Evolutionary conservation across 2,329 filamentous ascomycete genomes (phyloP), one percentile per base, ranked within the genome.

Genomic region (Colletotrichum tropicicola): DNA sequence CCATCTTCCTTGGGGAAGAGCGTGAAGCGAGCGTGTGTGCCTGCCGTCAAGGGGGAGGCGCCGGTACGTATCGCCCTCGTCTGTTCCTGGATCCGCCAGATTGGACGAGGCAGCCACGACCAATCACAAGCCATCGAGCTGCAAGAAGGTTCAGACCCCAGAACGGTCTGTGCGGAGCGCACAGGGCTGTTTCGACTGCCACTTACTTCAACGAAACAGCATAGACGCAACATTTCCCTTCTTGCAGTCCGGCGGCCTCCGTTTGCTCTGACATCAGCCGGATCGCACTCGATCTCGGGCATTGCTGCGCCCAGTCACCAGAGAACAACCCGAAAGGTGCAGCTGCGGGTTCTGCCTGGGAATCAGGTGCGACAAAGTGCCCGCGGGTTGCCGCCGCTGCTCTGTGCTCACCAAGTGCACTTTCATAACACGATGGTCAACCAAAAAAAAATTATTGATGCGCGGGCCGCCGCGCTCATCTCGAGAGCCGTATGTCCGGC

Each of bases 161-260:
- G 5, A 32, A 44, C 49, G 49, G 37, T 47, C 62, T 56, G 62
- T 65, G 62, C 62, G 28, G 32, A 6, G 32, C 35, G 15, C 19
- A 51, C n/a, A 23, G 62, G 57, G 49, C 19, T 60, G 61, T 65
- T 65, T 65, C 41, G 61, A 65, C n/a, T n/a, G n/a, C n/a, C n/a
- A n/a, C n/a, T n/a, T n/a, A n/a, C n/a, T n/a, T n/a, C n/a, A n/a
- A n/a, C n/a, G n/a, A n/a, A n/a, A n/a, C n/a, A n/a, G n/a, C n/a
- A n/a, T n/a, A n/a, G n/a, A n/a, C n/a, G n/a, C n/a, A n/a, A n/a
- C n/a, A n/a, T n/a, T n/a, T n/a, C n/a, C n/a, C n/a, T n/a, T n/a
- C n/a, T n/a, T n/a, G n/a, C n/a, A n/a, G n/a, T n/a, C n/a, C n/a
- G n/a, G n/a, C n/a, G n/a, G n/a, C n/a, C n/a, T n/a, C n/a, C n/a